A percentile compares a stretch with the other conserved stretches of the same genome.
Conservation (phyloP, 2,329 filamentous ascomycete species). For the Decorospora gaudefroyi region DNA sequence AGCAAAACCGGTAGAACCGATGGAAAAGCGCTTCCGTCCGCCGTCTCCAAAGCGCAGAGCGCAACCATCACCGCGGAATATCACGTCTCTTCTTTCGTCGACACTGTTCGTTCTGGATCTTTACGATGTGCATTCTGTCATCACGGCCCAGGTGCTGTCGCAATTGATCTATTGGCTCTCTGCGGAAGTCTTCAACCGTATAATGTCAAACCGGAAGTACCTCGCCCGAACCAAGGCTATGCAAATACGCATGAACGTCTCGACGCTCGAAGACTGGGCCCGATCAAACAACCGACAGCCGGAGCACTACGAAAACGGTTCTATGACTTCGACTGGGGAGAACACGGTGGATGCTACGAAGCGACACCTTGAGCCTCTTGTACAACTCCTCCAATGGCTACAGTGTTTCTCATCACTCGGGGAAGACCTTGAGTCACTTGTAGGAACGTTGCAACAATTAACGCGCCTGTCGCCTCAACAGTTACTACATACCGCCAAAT, state of each 20-base stretch:
- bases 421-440: slow-evolving; percentile 85
- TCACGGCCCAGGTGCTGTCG: slow-evolving; percentile 85
- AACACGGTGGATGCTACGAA: slow-evolving; percentile 82
- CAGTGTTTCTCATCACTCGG: slow-evolving; percentile 95
- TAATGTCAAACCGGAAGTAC: slow-evolving; percentile 96
- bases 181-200: slow-evolving; percentile 93
- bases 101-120: slow-evolving; percentile 96
- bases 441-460: slow-evolving; percentile 86
- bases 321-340: slow-evolving; percentile 82
- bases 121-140: slow-evolving; percentile 99
- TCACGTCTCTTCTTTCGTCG: slow-evolving; percentile 92
- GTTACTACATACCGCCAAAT: slow-evolving; percentile 85
- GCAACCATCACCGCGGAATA: slow-evolving; percentile 89
- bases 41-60: slow-evolving; percentile 91
- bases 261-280: slow-evolving; percentile 93
- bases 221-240: slow-evolving; percentile 96
- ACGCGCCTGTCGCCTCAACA: slow-evolving; percentile 84
- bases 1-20: slow-evolving; percentile 79
- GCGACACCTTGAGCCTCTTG: slow-evolving; percentile 83
- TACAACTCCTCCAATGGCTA: slow-evolving; percentile 94
- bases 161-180: slow-evolving; percentile 96
- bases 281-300: slow-evolving; percentile 89
- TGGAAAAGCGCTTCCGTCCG: slow-evolving; percentile 87
- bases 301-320: slow-evolving; percentile 93
- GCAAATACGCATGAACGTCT: slow-evolving; percentile 99